Percentiles rank a stretch among this genome's conserved stretches.
Evolutionary conservation across 2,329 filamentous ascomycete genomes (phyloP).

Genomic region (Aureobasidium sp.): DNA sequence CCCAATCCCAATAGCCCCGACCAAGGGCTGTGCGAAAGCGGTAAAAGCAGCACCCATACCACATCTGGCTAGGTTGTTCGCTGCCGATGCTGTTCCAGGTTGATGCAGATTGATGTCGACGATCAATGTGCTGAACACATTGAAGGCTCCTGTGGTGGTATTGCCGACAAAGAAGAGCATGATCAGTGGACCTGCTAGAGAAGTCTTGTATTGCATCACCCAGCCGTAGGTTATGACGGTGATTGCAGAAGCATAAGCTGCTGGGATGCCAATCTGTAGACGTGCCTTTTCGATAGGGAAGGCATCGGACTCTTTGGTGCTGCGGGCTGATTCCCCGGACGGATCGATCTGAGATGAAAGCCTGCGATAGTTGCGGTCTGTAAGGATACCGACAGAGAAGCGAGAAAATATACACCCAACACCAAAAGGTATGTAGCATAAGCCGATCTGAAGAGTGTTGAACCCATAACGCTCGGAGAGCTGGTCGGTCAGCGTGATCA

Average conservation of each 20-base stretch:
- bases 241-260: conserved; percentile 37
- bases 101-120: conserved; percentile 45
- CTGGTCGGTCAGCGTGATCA: too few relatives aligned
- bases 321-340: too few relatives aligned
- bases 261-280: conserved; percentile 43
- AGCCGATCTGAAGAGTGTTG: too few relatives aligned
- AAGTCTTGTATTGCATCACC: conserved; percentile 40
- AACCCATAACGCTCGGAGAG: too few relatives aligned
- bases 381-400: too few relatives aligned
- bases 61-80: conserved; percentile 38
- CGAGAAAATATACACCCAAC: too few relatives aligned
- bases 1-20: conserved; percentile 44
- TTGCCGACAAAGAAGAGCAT: conserved; percentile 61
- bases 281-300: conserved; percentile 59
- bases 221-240: conserved; percentile 46
- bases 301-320: conserved; percentile 45
- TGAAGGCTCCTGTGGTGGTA: conserved; percentile 66
- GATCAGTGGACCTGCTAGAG: conserved; percentile 46
- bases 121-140: conserved; percentile 44
- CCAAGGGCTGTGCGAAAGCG: conserved; percentile 45
- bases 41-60: conserved; percentile 40
- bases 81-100: conserved; percentile 45
- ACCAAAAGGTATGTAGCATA: too few relatives aligned
- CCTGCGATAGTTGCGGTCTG: too few relatives aligned
- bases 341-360: too few relatives aligned